Percentiles rank a stretch among this genome's conserved stretches.
Evolutionary conservation across 371 early-diverging fungal genomes (phyloP).

Genomic region (Saksenaea oblongispora): DNA sequence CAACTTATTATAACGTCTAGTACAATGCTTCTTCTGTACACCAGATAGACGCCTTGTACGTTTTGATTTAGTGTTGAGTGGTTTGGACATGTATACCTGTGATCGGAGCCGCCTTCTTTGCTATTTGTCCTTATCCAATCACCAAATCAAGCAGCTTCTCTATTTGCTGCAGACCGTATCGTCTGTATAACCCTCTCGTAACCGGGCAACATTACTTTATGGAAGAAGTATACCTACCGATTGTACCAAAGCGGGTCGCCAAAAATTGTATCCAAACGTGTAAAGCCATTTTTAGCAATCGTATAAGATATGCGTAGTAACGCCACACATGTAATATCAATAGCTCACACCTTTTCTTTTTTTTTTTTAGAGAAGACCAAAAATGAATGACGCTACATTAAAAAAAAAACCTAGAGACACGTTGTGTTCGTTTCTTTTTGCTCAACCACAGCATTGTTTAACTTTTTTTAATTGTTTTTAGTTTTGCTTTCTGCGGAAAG

Average conservation of each 20-base stretch:
- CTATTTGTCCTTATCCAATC: neutral
- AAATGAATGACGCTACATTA: neutral
- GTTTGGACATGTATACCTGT: neutral
- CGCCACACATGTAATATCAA: neutral
- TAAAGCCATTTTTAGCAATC: too few species aligned
- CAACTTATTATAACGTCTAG: too few species aligned
- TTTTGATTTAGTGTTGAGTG: neutral
- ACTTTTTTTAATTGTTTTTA: slow-evolving; percentile 29
- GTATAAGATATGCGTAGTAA: neutral
- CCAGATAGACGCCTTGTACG: neutral
- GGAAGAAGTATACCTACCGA: too few species aligned
- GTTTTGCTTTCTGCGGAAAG: slow-evolving; percentile 59
- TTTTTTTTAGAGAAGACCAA: neutral
- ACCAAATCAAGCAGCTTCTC: neutral
- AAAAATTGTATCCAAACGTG: too few species aligned
- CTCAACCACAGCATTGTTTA: neutral
- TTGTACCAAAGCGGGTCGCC: too few species aligned
- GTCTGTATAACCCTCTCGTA: neutral
- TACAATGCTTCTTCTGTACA: neutral
- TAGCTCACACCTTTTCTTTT: neutral
- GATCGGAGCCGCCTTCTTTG: neutral
- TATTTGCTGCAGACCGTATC: neutral
- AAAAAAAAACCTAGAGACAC: neutral
- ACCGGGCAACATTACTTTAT: too few species aligned
- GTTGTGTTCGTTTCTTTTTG: neutral